Base-by-base conservation (phyloP, 257 asterid genomes). In the Lantana camara region DNA sequence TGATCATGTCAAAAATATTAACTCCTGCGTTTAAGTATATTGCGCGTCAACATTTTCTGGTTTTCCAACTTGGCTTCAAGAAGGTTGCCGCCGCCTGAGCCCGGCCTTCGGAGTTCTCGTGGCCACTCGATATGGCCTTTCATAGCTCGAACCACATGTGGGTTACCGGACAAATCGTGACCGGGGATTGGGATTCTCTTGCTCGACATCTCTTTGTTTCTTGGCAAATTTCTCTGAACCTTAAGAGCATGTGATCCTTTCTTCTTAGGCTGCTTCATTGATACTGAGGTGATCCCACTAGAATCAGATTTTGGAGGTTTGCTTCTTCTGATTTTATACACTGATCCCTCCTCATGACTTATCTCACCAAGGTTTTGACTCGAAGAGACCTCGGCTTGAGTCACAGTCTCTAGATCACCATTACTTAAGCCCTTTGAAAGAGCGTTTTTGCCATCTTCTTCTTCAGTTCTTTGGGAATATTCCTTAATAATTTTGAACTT, bases 41-140 rank as follows among this genome's bases (percentile, higher is more conserved):
- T 63, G 21, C 63, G 64, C 64, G 71, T 35, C 51, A 75, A 69
- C 41, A 19, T 64, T 73, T 71, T 82, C 65, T 80, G 78, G 11
- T 67, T 80, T 52, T 64, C 73, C 9, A 82, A 35, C 64, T 71
- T 77, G 40, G 73, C 74, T 64, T 79, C 79, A 57, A 76, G 68
- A 50, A 56, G 58, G 71, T 75, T 77, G 44, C 64, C 63, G 44
- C 64, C 63, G 19, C 67, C 69, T 69, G 44, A 52, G 64, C 69
- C 64, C 5, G 30, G 32, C 76, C 74, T 77, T 24, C 38, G 73
- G 37, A 49, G 64, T 55, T 68, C 78, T 16, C 75, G 64, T n/a
- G 89, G 87, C 89, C 91, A 80, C 75, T 78, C 85, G 7, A 72
- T 73, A 42, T 76, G 78, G 15, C 87, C 89, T 76, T 74, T 77